Evolutionary conservation across 768 basidiomycete genomes (phyloP).

Genomic region (Termitomyces sp.): DNA sequence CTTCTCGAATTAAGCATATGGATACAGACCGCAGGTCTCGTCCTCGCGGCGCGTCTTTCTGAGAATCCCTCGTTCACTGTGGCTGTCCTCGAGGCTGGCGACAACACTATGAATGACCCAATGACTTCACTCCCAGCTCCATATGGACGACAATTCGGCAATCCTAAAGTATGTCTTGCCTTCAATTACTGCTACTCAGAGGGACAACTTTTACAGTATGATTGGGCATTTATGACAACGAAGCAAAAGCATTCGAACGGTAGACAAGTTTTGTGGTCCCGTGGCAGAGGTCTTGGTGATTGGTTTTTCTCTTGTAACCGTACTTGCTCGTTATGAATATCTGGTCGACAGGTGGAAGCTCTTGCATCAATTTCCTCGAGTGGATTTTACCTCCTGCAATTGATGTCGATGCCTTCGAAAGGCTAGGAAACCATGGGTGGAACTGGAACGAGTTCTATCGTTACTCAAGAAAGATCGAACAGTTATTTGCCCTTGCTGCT

Average conservation of each 20-base stretch:
- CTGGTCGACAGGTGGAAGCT: constrained; percentile 36
- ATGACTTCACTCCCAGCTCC: constrained; percentile 29
- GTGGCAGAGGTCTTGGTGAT: constrained; percentile 31
- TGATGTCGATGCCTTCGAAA: constrained; percentile 35
- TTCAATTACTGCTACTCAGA: background rate
- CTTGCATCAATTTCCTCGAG: constrained; percentile 38
- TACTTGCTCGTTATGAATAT: background rate
- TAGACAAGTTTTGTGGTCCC: constrained; percentile 22
- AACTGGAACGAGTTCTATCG: constrained; percentile 42
- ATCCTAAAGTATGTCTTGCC: constrained; percentile 21
- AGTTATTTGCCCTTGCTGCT: constrained; percentile 18
- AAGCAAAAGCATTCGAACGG: constrained; percentile 24
- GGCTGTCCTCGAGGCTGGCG: constrained; percentile 36
- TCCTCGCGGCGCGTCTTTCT: constrained; percentile 38
- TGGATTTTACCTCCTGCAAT: constrained; percentile 28
- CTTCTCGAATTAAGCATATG: background rate
- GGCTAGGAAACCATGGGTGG: constrained; percentile 55
- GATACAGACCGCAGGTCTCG: constrained; percentile 30
- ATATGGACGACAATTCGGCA: constrained; percentile 22
- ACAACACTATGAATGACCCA: constrained; percentile 28
- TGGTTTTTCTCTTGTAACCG: background rate
- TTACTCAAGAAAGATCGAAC: constrained; percentile 34
- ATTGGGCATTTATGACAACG: constrained; percentile 31
- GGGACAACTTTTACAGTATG: constrained; percentile 20
- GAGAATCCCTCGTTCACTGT: constrained; percentile 35